A percentile compares a stretch with the other conserved stretches of the same genome.
phyloP scores from a whole-genome alignment of 208 protist genomes.

The Trypanosoma grayi region DNA sequence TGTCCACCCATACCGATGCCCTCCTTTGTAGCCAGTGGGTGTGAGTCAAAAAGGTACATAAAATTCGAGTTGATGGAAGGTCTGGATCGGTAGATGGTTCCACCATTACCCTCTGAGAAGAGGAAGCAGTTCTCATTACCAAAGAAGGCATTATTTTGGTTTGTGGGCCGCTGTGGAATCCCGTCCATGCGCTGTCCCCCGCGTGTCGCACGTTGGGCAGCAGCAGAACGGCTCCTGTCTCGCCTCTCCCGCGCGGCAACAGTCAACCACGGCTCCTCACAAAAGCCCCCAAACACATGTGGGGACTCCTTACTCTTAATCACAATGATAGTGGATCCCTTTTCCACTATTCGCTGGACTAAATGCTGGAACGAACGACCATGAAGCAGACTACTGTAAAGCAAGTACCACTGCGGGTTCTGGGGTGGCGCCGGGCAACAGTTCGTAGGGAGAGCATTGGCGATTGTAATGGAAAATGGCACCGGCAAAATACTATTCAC shows the following conservation, averaged over 20 bases:
- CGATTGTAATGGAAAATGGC: constrained; percentile 21
- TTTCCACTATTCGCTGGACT: constrained; percentile 37
- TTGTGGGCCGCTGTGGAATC: constrained; percentile 23
- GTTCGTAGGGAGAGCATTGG: constrained; percentile 30
- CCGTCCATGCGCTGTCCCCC: constrained; percentile 27
- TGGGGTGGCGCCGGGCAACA: constrained; percentile 17
- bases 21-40: constrained; percentile 43
- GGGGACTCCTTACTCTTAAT: constrained; percentile 35
- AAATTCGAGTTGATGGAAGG: constrained; percentile 64
- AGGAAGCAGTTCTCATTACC: constrained; percentile 61
- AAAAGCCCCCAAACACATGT: constrained; percentile 58
- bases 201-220: constrained; percentile 36
- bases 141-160: constrained; percentile 65
- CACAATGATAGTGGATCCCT: constrained; percentile 48
- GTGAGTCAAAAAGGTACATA: constrained; percentile 74
- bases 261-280: constrained; percentile 50
- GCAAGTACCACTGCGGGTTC: constrained; percentile 46
- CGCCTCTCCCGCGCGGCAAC: constrained; percentile 49
- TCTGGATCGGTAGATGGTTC: constrained; percentile 28
- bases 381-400: constrained; percentile 58
- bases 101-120: constrained; percentile 24
- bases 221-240: constrained; percentile 43
- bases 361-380: constrained; percentile 68
- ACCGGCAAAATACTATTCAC: constrained; percentile 4
- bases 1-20: constrained; percentile 76